Evolutionary conservation across 306 rosid genomes (phyloP), one percentile per base, ranked within the genome.

Genomic region (barrel medic (Medicago truncatula)): DNA sequence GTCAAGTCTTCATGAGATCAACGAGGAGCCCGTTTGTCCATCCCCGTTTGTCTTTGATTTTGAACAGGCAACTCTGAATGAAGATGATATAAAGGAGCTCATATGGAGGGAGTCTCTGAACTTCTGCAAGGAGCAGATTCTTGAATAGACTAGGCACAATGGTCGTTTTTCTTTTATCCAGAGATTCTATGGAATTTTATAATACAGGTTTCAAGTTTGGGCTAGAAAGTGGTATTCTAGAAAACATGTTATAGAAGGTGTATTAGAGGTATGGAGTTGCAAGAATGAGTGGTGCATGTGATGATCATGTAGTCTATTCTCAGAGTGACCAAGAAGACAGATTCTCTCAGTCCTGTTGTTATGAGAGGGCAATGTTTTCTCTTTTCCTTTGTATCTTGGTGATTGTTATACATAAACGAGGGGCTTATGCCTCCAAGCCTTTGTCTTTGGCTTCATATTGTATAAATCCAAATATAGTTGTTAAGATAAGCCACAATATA

Each of bases 61-160:
- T 4, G 98, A 95, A 71, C 96, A 85, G 85, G 47, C 91, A 68
- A 81, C 83, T 65, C 80, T 95, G 81, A 76, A 83, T 49, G 98
- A 95, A 85, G 98, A 92, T 67, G 98, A 95, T 72, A 90, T 95
- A 82, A 95, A 87, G 88, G 96, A 92, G 70, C 96, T 95, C 71
- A 85, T 92, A 85, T 95, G 98, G 98, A 82, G 66, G 66, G 98
- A 92, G 81, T 85, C 96, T 73, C 81, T 89, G 74, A 74, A 69
- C 71, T 69, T 83, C 75, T 15, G 70, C 59, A 70, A 56, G 70
- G 83, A 43, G 28, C 60, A 54, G 70, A 63, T 56, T 18, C 67
- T 13, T 31, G 75, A 83, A 63, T 78, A 78, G 70, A 20, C 57
- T 17, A 4, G 13, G 8, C 10, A 50, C 36, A 67, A 49, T 77